Base-by-base conservation (phyloP, 2,329 filamentous ascomycete genomes). In the Xylaria sp. region DNA sequence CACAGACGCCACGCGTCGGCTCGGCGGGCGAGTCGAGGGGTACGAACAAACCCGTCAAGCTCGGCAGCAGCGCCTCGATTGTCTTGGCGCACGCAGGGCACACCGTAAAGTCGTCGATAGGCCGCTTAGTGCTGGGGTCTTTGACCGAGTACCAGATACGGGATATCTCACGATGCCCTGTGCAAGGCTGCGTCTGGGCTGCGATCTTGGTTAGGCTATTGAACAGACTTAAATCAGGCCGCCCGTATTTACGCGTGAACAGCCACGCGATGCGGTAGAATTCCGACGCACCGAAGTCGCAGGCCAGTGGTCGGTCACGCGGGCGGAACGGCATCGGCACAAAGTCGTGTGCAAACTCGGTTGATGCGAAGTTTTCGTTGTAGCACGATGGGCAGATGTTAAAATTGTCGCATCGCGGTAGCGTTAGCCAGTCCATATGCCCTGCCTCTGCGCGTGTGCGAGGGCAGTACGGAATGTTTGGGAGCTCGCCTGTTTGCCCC, bases 241-340 rank as follows among this genome's bases (percentile, higher is more conserved):
- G 83, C 13, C 87, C 81, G 71, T 92, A 87, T 77, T 94, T 93
- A 59, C 92, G 81, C 1, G 90, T 94, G 69, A 97, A 84, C 2
- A 94, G 84, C 88, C 92, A 97, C 0, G 94, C 94, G 44, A 97
- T 88, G 31, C 92, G 89, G 73, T 93, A 90, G 93, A 94, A 97
- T 0, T 90, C 87, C 0, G 84, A 85, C 13, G 88, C 85, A 33
- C 92, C 92, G 78, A 97, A 93, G 70, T 94, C 90, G 79, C 95
- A 98, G 51, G 86, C 83, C 7, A 92, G 84, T 51, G 87, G 83
- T 45, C 84, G 82, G 15, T 87, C 85, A 2, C 84, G 81, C 4
- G 87, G 82, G 17, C 89, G 87, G 31, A 84, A 81, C 33, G 87
- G 84, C 39, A 87, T 87, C 2, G 85, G 84, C 11, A 89, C 81